Percentiles rank a stretch among this genome's conserved stretches.
Conservation (phyloP, 208 protist species). For the Leishmania mexicana region DNA sequence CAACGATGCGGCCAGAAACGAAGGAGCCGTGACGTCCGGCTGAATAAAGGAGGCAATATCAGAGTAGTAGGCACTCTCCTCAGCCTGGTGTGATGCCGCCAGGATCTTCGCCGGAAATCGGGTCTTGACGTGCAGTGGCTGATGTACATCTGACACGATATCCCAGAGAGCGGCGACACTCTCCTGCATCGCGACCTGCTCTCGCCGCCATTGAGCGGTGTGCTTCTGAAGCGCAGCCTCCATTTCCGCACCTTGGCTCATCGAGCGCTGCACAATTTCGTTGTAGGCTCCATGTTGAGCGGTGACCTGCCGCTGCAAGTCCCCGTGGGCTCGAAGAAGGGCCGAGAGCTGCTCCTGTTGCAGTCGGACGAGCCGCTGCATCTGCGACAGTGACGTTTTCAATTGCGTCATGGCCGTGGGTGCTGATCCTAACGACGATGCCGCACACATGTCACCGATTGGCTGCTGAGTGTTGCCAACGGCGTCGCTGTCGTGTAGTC, state of each 20-base stretch:
- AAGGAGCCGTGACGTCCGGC: not conserved
- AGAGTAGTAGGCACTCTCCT: constrained; percentile 35
- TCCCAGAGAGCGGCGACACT: constrained; percentile 18
- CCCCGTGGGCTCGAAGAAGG: constrained; percentile 20
- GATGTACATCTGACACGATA: constrained; percentile 11
- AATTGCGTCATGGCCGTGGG: not conserved
- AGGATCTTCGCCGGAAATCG: not conserved
- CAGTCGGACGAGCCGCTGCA: constrained; percentile 13
- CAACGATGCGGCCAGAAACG: not conserved
- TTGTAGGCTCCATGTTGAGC: constrained; percentile 20
- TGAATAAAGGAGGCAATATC: constrained; percentile 33
- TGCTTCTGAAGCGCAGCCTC: constrained; percentile 14
- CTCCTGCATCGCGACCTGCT: constrained; percentile 9
- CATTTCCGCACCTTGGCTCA: constrained; percentile 9
- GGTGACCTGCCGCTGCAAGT: constrained; percentile 19
- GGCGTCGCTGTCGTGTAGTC: not conserved
- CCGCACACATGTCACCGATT: not conserved
- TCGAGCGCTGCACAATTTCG: constrained; percentile 4
- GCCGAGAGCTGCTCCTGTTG: constrained; percentile 30
- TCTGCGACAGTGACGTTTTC: constrained; percentile 6
- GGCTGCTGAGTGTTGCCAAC: not conserved
- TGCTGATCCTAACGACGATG: not conserved
- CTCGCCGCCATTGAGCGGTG: constrained; percentile 12
- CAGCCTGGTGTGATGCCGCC: not conserved
- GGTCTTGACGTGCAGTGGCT: not conserved